These are phyloP conservation scores for Tulasnella sp. DNA, from an alignment of 768 basidiomycete species.

Conservation along the genomic window DNA sequence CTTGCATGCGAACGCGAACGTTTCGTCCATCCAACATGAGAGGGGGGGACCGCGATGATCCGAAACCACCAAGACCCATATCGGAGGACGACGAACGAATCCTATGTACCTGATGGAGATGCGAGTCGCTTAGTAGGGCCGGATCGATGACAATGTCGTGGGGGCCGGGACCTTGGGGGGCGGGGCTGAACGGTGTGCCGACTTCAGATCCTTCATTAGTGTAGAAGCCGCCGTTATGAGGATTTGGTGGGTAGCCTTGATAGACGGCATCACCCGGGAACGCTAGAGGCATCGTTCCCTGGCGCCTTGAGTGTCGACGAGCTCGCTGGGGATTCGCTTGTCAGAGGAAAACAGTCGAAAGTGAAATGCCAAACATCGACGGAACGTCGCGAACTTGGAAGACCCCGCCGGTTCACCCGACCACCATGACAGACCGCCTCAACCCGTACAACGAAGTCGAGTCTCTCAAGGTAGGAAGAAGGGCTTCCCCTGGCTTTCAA, in stretches of 20 bases:
- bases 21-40: not conserved
- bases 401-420: conserved; percentile 1
- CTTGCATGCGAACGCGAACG: conserved; percentile 11
- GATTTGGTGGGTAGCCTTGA: conserved; percentile 17
- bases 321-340: conserved; percentile 13
- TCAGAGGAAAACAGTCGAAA: conserved; percentile 19
- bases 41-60: conserved; percentile 5
- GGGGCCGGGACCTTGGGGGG: conserved; percentile 7
- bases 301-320: conserved; percentile 10
- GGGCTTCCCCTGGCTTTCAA: not conserved
- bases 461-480: conserved; percentile 23
- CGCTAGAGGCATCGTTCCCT: conserved; percentile 31
- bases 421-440: conserved; percentile 12
- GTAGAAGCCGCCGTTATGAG: conserved; percentile 9
- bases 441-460: conserved; percentile 21
- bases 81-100: not conserved
- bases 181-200: conserved; percentile 28
- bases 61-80: not conserved
- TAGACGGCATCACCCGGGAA: conserved; percentile 29
- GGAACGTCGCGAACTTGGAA: conserved; percentile 19
- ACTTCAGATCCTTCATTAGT: conserved; percentile 23
- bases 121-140: conserved; percentile 43
- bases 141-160: conserved; percentile 53
- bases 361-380: conserved; percentile 20
- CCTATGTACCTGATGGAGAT: conserved; percentile 18